Base-by-base conservation (phyloP, 495 filamentous ascomycete species). In the Neurospora africana region DNA sequence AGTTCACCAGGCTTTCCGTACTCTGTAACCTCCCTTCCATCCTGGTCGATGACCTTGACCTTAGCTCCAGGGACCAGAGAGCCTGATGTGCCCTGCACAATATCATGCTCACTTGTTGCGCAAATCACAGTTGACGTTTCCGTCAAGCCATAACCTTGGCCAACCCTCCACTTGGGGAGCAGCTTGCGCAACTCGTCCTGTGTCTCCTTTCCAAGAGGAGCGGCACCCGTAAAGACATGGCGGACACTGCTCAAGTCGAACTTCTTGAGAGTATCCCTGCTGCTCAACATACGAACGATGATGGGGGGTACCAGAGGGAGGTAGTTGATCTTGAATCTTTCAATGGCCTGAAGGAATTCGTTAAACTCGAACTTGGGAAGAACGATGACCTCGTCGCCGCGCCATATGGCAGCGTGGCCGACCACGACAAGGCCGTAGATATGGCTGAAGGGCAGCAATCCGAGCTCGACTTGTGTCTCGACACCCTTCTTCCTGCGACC, bases 81-180 rank as follows among this genome's bases (percentile, higher is more conserved):
- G 21, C 94, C 94, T 5, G 88, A 91, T 0, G 90, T 91, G 15
- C 93, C 93, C 69, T 90, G 84, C 78, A 85, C 85, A 71, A 95
- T 85, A 75, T 97, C 94, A 44, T 86, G 69, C 67, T 88, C 84
- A 68, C 86, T 84, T 1, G 90, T 91, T 4, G 88, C 84, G 77
- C 84, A 85, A 2, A 95, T 88, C 2, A 95, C 91, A 0, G 93
- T 95, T 47, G 82, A 84, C 9, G 91, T 93, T 77, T 97, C 94
- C 7, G 94, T 97, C 76, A 97, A 84, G 15, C 93, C 94, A 79
- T 97, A 97, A 61, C 89, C 93, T 80, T 97, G 94, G 47, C 90
- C 86, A 70, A 97, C 83, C 4, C 78, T 76, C 83, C 92, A 89
- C 3, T 79, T 82, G 0, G 93, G 92, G 72, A 90, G 93, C 4